Conservation (phyloP, 768 basidiomycete genomes). For the Suillus discolor region DNA sequence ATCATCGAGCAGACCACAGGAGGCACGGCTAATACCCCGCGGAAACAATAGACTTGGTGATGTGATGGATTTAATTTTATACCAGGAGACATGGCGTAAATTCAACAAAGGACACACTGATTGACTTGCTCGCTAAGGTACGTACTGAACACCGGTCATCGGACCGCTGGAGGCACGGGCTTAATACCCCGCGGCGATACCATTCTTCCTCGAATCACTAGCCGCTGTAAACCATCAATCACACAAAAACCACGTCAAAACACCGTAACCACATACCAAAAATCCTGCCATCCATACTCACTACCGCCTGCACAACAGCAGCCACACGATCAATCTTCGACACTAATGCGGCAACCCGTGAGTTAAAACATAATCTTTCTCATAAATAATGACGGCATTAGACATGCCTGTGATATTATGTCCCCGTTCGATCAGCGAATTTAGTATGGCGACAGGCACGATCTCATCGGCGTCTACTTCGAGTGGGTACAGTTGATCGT, state of each 20-base stretch:
- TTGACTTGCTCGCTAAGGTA: neutral
- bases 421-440: slow-evolving; percentile 57
- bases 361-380: slow-evolving; percentile 3
- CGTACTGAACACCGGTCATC: neutral
- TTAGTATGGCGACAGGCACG: slow-evolving; percentile 58
- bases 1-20: neutral
- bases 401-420: slow-evolving; percentile 70
- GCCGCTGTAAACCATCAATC: slow-evolving; percentile 52
- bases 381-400: slow-evolving; percentile 38
- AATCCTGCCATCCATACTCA: slow-evolving; percentile 51
- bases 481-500: slow-evolving; percentile 82
- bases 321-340: slow-evolving; percentile 70
- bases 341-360: slow-evolving; percentile 37
- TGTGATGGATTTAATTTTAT: neutral
- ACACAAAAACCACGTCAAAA: neutral
- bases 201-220: slow-evolving; percentile 91
- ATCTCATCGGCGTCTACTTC: slow-evolving; percentile 60
- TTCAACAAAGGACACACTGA: too few relatives aligned
- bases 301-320: slow-evolving; percentile 73
- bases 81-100: neutral
- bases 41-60: neutral
- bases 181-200: slow-evolving; percentile 86
- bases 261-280: slow-evolving; percentile 52
- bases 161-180: slow-evolving; percentile 6
- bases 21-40: neutral